phyloP scores from a whole-genome alignment of 352 stramenopile species.

The Phytophthora cactorum region DNA sequence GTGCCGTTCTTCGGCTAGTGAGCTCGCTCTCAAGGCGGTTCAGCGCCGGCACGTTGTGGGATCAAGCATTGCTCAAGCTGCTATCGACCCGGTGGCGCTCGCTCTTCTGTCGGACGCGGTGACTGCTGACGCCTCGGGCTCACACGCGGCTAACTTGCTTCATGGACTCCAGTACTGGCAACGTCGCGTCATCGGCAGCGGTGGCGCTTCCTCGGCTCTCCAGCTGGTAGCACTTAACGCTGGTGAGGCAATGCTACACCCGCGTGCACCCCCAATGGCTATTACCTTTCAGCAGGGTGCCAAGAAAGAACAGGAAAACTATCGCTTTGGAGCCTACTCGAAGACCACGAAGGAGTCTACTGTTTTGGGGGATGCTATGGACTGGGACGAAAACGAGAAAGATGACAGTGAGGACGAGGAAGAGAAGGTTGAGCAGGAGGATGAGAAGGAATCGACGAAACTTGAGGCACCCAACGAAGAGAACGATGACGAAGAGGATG shows the following conservation, averaged over 20 bases:
- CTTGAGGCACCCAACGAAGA: slow-evolving; percentile 23
- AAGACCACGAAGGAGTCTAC: slow-evolving; percentile 12
- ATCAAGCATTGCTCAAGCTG: slow-evolving; percentile 23
- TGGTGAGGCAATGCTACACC: slow-evolving; percentile 75
- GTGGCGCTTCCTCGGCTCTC: slow-evolving; percentile 37
- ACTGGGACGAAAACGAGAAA: slow-evolving; percentile 45
- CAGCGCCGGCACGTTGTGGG: slow-evolving; percentile 30
- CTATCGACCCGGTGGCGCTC: slow-evolving; percentile 51
- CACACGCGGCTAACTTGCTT: slow-evolving; percentile 64
- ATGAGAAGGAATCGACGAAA: slow-evolving; percentile 13
- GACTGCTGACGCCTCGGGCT: slow-evolving; percentile 58
- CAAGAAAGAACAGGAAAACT: slow-evolving; percentile 28
- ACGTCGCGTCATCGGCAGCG: slow-evolving; percentile 22
- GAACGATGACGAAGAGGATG: slow-evolving; percentile 39
- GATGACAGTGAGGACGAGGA: slow-evolving; percentile 39
- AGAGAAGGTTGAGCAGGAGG: slow-evolving; percentile 16
- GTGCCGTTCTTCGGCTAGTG: slow-evolving; percentile 47
- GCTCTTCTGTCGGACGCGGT: slow-evolving; percentile 60
- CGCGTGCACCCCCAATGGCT: slow-evolving; percentile 69
- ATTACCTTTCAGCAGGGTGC: slow-evolving; percentile 51
- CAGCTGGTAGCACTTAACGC: slow-evolving; percentile 66
- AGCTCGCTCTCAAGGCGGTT: slow-evolving; percentile 52
- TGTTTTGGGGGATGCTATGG: slow-evolving; percentile 34
- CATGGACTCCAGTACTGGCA: slow-evolving; percentile 67
- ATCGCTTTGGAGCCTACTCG: neutral